Conservation (phyloP, 2,329 filamentous ascomycete genomes). For the Elsinoe fawcettii region DNA sequence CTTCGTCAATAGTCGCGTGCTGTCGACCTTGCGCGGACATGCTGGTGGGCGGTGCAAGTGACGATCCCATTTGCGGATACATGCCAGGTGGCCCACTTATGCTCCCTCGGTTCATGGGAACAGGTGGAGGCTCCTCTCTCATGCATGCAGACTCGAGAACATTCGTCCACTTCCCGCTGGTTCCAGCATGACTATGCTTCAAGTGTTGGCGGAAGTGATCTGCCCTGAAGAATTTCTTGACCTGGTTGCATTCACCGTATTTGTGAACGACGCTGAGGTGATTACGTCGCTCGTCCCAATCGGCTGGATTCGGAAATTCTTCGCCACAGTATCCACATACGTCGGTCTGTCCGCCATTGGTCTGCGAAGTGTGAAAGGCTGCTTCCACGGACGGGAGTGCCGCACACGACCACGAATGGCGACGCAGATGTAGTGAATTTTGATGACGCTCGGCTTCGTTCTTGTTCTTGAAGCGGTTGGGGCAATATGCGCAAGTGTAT, state of each 20-base stretch:
- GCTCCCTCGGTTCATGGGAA: conserved; percentile 21
- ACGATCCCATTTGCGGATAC: not conserved
- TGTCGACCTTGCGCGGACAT: not conserved
- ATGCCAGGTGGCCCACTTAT: conserved; percentile 5
- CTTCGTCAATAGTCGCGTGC: conserved; percentile 12
- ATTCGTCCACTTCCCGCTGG: conserved; percentile 98
- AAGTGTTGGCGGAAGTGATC: conserved; percentile 98
- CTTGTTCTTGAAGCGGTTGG: conserved; percentile 97
- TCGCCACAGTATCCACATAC: conserved; percentile 93
- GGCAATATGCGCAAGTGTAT: conserved; percentile 86
- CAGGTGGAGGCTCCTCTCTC: conserved; percentile 68
- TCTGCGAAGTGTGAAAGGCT: conserved; percentile 76
- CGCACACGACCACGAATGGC: conserved; percentile 95
- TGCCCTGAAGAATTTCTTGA: conserved; percentile 95
- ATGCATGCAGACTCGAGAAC: conserved; percentile 96
- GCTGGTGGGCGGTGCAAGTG: not conserved
- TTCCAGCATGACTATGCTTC: conserved; percentile 93
- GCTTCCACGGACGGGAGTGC: conserved; percentile 65
- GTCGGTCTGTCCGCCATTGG: conserved; percentile 52
- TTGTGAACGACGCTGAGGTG: conserved; percentile 91
- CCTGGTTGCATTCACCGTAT: conserved; percentile 94
- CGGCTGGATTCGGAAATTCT: conserved; percentile 77
- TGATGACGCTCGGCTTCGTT: conserved; percentile 96
- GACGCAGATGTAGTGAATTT: conserved; percentile 84
- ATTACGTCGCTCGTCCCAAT: conserved; percentile 80